phyloP scores from a whole-genome alignment of 108 stramenopile species.

The Fragilariopsis cylindrus region DNA sequence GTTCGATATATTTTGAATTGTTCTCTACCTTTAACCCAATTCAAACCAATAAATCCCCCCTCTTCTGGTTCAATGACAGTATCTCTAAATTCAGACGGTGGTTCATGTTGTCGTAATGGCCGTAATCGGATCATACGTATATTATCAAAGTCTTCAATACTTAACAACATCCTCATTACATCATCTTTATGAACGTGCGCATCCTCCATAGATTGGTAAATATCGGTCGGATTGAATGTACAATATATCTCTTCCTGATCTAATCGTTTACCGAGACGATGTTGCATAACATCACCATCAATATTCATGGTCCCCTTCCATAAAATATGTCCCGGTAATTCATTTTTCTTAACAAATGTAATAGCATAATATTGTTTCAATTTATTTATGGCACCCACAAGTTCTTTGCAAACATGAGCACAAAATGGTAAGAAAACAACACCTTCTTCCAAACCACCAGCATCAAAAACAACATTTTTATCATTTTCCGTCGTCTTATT shows the following conservation, averaged over 20 bases:
- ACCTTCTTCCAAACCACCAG: slow-evolving; percentile 36
- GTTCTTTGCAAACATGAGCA: slow-evolving; percentile 64
- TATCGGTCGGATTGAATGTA: slow-evolving; percentile 57
- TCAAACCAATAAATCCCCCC: slow-evolving; percentile 37
- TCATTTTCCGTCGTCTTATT: slow-evolving; percentile 8
- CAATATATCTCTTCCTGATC: slow-evolving; percentile 83
- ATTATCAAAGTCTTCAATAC: slow-evolving; percentile 54
- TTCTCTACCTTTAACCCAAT: slow-evolving; percentile 16
- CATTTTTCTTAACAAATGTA: slow-evolving; percentile 61
- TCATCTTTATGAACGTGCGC: slow-evolving; percentile 52
- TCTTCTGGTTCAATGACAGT: slow-evolving; percentile 18
- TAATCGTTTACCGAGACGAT: slow-evolving; percentile 59
- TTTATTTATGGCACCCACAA: slow-evolving; percentile 45
- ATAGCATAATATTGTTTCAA: slow-evolving; percentile 64
- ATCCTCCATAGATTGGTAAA: slow-evolving; percentile 54
- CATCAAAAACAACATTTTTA: slow-evolving; percentile 15
- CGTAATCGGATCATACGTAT: slow-evolving; percentile 59
- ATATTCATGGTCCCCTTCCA: slow-evolving; percentile 81
- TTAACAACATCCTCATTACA: slow-evolving; percentile 46
- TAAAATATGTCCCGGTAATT: slow-evolving; percentile 60
- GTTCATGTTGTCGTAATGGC: slow-evolving; percentile 38
- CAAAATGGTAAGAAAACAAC: slow-evolving; percentile 81
- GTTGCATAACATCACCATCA: slow-evolving; percentile 60
- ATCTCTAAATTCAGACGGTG: slow-evolving; percentile 16
- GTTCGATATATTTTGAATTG: slow-evolving; percentile 7